Percentiles rank a stretch among this genome's conserved stretches.
Conservation (phyloP, 2,329 filamentous ascomycete genomes). For the Dactylellina sp. region DNA sequence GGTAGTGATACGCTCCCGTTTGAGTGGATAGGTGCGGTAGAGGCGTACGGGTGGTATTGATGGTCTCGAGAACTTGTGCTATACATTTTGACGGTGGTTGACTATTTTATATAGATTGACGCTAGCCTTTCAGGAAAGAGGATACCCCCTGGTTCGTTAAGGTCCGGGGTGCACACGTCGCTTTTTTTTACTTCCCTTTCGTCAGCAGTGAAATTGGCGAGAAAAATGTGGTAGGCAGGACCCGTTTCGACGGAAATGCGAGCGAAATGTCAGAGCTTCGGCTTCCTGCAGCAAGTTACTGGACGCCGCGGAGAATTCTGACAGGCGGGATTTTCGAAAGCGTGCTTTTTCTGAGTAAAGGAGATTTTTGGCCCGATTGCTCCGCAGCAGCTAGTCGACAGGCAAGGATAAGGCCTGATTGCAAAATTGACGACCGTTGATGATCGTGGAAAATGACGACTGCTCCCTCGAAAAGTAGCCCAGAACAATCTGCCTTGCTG, state of each 20-base stretch:
- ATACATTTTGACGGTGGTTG: slow-evolving; percentile 55
- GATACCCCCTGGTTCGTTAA: slow-evolving; percentile 51
- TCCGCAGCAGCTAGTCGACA: slow-evolving; percentile 54
- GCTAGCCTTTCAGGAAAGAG: slow-evolving; percentile 57
- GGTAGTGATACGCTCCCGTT: slow-evolving; percentile 54
- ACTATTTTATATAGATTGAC: slow-evolving; percentile 54
- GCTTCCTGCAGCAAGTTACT: slow-evolving; percentile 49
- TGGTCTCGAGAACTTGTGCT: slow-evolving; percentile 55
- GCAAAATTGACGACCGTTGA: slow-evolving; percentile 52
- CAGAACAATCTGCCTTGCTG: slow-evolving; percentile 39
- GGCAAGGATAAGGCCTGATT: slow-evolving; percentile 54
- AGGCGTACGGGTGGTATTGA: slow-evolving; percentile 54
- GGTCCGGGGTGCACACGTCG: slow-evolving; percentile 54
- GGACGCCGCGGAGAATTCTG: slow-evolving; percentile 55
- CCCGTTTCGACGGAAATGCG: slow-evolving; percentile 54
- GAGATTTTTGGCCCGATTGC: slow-evolving; percentile 51
- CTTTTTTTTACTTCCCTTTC: slow-evolving; percentile 42
- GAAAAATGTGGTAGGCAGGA: slow-evolving; percentile 50
- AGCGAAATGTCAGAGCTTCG: slow-evolving; percentile 49
- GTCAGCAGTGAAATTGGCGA: slow-evolving; percentile 53
- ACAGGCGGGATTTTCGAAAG: slow-evolving; percentile 55
- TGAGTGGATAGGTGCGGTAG: slow-evolving; percentile 52
- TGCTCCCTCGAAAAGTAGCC: slow-evolving; percentile 26
- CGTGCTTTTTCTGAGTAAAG: slow-evolving; percentile 24
- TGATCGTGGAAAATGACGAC: slow-evolving; percentile 40